A percentile compares a stretch with the other conserved stretches of the same genome.
These are phyloP conservation scores for Echria macrotheca DNA, from an alignment of 495 filamentous ascomycete genomes.

Conservation along the genomic window DNA sequence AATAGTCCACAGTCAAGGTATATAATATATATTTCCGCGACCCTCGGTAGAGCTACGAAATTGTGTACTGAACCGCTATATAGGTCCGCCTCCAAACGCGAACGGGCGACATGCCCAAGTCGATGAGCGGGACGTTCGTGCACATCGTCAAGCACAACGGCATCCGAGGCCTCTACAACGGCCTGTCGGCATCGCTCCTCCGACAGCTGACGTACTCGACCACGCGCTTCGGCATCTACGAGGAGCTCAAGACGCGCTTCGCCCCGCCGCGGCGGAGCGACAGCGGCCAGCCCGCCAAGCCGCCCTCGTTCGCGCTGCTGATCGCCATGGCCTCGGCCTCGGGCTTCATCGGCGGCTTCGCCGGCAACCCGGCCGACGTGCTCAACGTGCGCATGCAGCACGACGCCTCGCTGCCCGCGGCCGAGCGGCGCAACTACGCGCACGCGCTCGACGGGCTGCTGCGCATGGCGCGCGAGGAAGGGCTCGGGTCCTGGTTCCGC, in stretches of 20 bases:
- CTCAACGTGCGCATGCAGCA: conserved; percentile 98
- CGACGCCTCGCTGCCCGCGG: conserved; percentile 72
- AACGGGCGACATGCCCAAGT: conserved; percentile 56
- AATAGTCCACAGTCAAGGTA: conserved; percentile 32
- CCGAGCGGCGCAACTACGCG: conserved; percentile 77
- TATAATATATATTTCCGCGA: too few species aligned
- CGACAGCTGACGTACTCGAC: conserved; percentile 92
- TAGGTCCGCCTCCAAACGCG: conserved; percentile 84
- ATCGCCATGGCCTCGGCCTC: conserved; percentile 75
- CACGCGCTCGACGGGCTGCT: conserved; percentile 82
- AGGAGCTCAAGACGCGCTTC: conserved; percentile 70
- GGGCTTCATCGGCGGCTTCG: conserved; percentile 82
- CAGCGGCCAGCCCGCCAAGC: conserved; percentile 28
- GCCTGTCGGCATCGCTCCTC: conserved; percentile 84
- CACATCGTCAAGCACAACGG: conserved; percentile 64
- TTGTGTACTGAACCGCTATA: conserved; percentile 7
- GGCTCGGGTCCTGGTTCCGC: conserved; percentile 61
- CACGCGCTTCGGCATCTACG: conserved; percentile 90
- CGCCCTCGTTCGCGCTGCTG: conserved; percentile 62
- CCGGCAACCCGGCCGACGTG: conserved; percentile 91
- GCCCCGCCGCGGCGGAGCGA: conserved; percentile 33
- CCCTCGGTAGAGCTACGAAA: too few species aligned
- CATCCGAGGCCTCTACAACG: conserved; percentile 71
- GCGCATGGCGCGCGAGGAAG: conserved; percentile 79
- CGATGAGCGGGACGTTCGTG: conserved; percentile 75